Evolutionary conservation across 768 basidiomycete genomes (phyloP).

Genomic region (Tulasnella sp.): DNA sequence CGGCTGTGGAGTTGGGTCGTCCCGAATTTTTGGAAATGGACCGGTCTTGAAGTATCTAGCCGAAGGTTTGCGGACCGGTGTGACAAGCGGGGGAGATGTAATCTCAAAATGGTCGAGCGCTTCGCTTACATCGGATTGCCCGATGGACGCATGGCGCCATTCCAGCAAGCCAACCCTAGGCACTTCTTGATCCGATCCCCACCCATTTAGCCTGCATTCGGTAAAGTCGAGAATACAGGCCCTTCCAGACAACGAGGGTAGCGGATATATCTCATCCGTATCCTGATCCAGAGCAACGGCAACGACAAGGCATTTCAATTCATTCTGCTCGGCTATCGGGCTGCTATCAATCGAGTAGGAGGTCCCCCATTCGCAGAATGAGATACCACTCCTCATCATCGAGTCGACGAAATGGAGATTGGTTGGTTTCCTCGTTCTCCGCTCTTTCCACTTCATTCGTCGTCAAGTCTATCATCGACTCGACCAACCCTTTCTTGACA

Average conservation of each 20-base stretch:
- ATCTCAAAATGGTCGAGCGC: background rate
- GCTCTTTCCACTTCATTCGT: background rate
- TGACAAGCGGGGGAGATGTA: slow-evolving; percentile 1
- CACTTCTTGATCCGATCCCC: slow-evolving; percentile 6
- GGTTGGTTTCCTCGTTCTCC: background rate
- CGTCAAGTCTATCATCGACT: background rate
- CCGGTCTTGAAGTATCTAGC: background rate
- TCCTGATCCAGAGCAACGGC: background rate
- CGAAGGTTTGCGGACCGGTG: slow-evolving; percentile 4
- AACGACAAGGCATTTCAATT: background rate
- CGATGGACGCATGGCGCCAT: background rate
- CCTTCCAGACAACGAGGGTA: background rate
- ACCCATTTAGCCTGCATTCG: background rate
- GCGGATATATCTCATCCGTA: background rate
- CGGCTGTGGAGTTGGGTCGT: background rate
- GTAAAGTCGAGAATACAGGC: background rate
- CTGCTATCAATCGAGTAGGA: slow-evolving; percentile 1
- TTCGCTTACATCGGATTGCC: background rate
- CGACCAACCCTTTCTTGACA: background rate
- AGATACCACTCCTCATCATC: slow-evolving; percentile 2
- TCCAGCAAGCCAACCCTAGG: background rate
- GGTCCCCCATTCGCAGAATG: background rate
- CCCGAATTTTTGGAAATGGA: background rate
- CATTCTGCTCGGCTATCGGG: background rate
- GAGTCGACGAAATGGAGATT: background rate